phyloP scores from a whole-genome alignment of 257 asterid species.

The Gentiana straminea region DNA sequence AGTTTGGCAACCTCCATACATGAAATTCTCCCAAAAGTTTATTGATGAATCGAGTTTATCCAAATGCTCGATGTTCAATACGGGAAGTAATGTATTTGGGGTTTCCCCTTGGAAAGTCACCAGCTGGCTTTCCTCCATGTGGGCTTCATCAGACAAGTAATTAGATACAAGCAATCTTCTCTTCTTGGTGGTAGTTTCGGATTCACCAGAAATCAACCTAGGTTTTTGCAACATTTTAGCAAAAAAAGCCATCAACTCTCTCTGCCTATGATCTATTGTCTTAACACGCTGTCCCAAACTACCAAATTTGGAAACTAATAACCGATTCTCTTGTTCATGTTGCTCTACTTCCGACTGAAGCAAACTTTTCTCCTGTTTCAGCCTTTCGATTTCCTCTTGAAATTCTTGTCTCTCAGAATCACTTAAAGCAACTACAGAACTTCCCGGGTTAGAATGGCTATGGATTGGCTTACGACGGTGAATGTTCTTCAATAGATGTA shows the following conservation, averaged over 20 bases:
- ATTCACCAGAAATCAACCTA: conserved; percentile 26
- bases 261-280: conserved; percentile 33
- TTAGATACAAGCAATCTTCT: conserved; percentile 53
- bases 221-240: conserved; percentile 36
- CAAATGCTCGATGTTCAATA: conserved; percentile 30
- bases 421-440: conserved; percentile 33
- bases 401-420: conserved; percentile 64
- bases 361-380: conserved; percentile 44
- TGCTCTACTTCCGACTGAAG: conserved; percentile 40
- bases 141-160: conserved; percentile 28
- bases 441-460: conserved; percentile 62
- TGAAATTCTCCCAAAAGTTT: conserved; percentile 48
- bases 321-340: conserved; percentile 44
- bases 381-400: conserved; percentile 48
- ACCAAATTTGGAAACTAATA: conserved; percentile 32
- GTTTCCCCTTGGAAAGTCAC: conserved; percentile 32
- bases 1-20: conserved; percentile 32
- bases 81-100: conserved; percentile 32
- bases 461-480: conserved; percentile 90
- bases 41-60: conserved; percentile 59
- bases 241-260: conserved; percentile 44
- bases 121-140: conserved; percentile 23
- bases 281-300: conserved; percentile 35
- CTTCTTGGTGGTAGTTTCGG: conserved; percentile 36
- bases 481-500: conserved; percentile 69